phyloP scores from a whole-genome alignment of 169 alveolate genomes.

The Cystoisospora suis region DNA sequence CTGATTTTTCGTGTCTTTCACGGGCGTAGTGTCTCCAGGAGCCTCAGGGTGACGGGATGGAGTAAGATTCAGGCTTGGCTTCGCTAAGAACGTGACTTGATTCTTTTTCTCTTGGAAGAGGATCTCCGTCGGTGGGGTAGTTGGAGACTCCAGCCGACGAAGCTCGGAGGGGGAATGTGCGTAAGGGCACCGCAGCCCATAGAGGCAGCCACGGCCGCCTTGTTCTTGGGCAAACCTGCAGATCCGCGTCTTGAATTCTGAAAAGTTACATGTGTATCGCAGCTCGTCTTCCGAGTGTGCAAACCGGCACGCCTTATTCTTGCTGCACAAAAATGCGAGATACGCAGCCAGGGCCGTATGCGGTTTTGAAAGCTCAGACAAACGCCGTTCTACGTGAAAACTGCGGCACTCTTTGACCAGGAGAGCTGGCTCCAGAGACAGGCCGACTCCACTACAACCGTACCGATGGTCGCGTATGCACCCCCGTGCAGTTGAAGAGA shows the following conservation, averaged over 20 bases:
- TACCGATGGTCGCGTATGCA: no score
- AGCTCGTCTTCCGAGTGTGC: constrained; percentile 57
- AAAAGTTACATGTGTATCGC: constrained; percentile 49
- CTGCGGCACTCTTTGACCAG: no score
- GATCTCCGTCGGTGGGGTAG: constrained; percentile 18
- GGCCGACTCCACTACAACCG: no score
- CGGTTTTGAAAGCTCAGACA: no score
- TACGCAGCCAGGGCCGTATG: no score
- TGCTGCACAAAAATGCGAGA: constrained; percentile 12
- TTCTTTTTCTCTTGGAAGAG: neutral
- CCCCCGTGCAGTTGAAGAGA: no score
- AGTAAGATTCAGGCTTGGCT: neutral
- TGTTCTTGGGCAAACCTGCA: constrained; percentile 49
- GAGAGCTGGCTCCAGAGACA: no score
- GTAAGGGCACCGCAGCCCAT: constrained; percentile 54
- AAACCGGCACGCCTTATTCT: constrained; percentile 26
- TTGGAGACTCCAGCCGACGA: constrained; percentile 10
- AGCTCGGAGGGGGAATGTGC: constrained; percentile 53
- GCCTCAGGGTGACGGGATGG: no score
- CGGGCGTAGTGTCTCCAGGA: no score
- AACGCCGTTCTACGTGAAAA: no score
- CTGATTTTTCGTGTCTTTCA: no score
- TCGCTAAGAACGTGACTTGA: neutral
- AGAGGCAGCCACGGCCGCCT: constrained; percentile 58
- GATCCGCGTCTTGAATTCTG: constrained; percentile 51